Evolutionary conservation across 2,329 filamentous ascomycete species (phyloP).

Genomic region (Ustulina deusta): DNA sequence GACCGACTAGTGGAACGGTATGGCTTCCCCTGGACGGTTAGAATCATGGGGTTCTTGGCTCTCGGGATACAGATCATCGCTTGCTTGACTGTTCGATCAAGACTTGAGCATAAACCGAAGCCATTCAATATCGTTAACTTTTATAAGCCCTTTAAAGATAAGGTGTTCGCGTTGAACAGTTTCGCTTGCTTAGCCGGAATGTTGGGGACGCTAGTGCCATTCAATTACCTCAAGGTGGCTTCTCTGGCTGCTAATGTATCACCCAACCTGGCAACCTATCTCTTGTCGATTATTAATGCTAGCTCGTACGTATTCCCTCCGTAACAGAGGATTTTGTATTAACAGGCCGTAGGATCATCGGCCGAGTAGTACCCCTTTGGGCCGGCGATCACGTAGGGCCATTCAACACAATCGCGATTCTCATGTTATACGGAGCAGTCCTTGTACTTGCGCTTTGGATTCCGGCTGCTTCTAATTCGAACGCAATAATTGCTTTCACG

Average conservation of each 20-base stretch:
- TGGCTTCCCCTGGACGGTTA: slow-evolving; percentile 56
- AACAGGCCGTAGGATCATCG: slow-evolving; percentile 56
- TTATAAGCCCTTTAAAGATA: slow-evolving; percentile 58
- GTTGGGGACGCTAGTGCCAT: slow-evolving; percentile 62
- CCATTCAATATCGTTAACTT: slow-evolving; percentile 62
- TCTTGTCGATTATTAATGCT: slow-evolving; percentile 69
- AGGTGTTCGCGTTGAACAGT: slow-evolving; percentile 4
- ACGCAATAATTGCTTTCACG: slow-evolving; percentile 23
- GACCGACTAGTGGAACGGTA: slow-evolving; percentile 62
- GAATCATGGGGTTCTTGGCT: slow-evolving; percentile 53
- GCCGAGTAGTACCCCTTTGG: slow-evolving; percentile 63
- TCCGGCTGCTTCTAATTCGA: slow-evolving; percentile 12
- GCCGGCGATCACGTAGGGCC: slow-evolving; percentile 56
- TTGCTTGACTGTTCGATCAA: slow-evolving; percentile 50
- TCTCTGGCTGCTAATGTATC: slow-evolving; percentile 59
- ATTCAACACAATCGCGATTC: slow-evolving; percentile 60
- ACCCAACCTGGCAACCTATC: slow-evolving; percentile 57
- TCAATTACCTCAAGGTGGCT: slow-evolving; percentile 65
- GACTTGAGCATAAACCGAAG: slow-evolving; percentile 51
- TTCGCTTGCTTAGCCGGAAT: slow-evolving; percentile 57
- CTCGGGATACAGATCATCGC: slow-evolving; percentile 50
- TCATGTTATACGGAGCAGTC: slow-evolving; percentile 69
- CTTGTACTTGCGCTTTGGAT: slow-evolving; percentile 66
- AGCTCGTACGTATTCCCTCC: slow-evolving; percentile 54
- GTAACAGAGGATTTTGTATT: neutral